Conservation (phyloP, 495 filamentous ascomycete genomes). For the Sporormia fimetaria region DNA sequence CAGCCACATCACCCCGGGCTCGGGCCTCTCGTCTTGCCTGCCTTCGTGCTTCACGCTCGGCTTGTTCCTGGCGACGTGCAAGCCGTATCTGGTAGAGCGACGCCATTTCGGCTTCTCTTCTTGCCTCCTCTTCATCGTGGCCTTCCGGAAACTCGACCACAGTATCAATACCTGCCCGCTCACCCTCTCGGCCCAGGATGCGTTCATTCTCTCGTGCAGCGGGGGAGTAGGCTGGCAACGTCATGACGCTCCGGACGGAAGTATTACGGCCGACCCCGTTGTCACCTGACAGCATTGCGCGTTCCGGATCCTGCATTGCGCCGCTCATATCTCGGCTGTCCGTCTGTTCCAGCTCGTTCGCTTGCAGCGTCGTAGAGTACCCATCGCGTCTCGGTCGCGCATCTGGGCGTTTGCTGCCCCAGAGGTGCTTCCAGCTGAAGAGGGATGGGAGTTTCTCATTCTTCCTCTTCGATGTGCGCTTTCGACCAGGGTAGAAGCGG, state of each 20-base stretch:
- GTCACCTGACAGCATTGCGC: conserved; percentile 7
- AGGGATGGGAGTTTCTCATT: conserved; percentile 12
- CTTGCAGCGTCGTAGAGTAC: conserved; percentile 19
- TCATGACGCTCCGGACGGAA: conserved; percentile 83
- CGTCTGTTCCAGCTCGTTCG: conserved; percentile 11
- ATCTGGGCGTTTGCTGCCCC: too few species aligned
- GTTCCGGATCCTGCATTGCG: conserved; percentile 8
- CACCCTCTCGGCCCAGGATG: conserved; percentile 82
- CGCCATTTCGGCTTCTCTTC: conserved; percentile 90
- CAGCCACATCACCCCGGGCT: conserved; percentile 50
- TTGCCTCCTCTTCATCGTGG: conserved; percentile 57
- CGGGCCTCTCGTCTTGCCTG: conserved; percentile 56
- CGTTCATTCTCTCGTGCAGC: conserved; percentile 64
- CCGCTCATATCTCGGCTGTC: conserved; percentile 21
- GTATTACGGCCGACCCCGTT: conserved; percentile 67
- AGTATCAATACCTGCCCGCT: conserved; percentile 75
- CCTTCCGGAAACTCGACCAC: conserved; percentile 79
- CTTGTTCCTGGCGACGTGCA: conserved; percentile 60
- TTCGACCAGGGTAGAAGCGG: too few species aligned
- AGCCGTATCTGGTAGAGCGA: conserved; percentile 79
- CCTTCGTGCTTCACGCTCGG: conserved; percentile 64
- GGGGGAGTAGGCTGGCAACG: conserved; percentile 67
- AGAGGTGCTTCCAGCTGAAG: conserved; percentile 10
- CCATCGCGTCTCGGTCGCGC: conserved; percentile 6
- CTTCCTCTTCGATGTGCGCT: too few species aligned